Percentiles rank a stretch among this genome's conserved stretches.
Evolutionary conservation across 768 basidiomycete genomes (phyloP).

Genomic region (Amanita molliuscula): DNA sequence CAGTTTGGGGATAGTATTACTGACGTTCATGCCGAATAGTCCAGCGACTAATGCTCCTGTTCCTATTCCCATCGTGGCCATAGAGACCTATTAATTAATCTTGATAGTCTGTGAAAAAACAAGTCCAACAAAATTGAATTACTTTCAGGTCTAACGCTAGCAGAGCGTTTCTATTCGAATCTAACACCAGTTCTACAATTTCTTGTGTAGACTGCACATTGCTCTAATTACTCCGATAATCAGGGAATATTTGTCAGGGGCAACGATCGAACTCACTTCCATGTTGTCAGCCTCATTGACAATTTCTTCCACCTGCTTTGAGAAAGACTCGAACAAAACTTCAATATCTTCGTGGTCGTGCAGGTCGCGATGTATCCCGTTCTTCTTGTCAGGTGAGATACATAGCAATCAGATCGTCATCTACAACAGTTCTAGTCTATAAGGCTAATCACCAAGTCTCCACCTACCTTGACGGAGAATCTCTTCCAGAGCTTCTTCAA

Average conservation of each 20-base stretch:
- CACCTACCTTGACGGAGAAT: slow-evolving; percentile 73
- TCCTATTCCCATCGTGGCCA: slow-evolving; percentile 88
- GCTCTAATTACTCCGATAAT: slow-evolving; percentile 32
- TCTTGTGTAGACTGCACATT: slow-evolving; percentile 98
- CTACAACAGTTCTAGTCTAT: slow-evolving; percentile 26
- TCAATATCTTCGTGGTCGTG: slow-evolving; percentile 92
- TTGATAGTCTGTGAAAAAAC: slow-evolving; percentile 2
- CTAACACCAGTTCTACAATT: slow-evolving; percentile 92
- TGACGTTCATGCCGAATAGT: slow-evolving; percentile 93
- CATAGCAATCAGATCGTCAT: slow-evolving; percentile 93
- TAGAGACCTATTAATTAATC: slow-evolving; percentile 56
- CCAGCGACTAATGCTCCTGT: slow-evolving; percentile 85
- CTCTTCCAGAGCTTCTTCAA: slow-evolving; percentile 86
- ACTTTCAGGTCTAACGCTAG: slow-evolving; percentile 88
- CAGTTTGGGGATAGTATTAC: slow-evolving; percentile 17
- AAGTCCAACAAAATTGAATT: slow-evolving; percentile 7
- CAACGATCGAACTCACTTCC: slow-evolving; percentile 37
- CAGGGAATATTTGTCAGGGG: not conserved
- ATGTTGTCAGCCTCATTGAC: slow-evolving; percentile 88
- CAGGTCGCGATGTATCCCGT: slow-evolving; percentile 42
- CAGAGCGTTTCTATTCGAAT: slow-evolving; percentile 89
- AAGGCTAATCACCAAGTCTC: not conserved
- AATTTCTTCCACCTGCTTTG: slow-evolving; percentile 95
- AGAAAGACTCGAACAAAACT: slow-evolving; percentile 86
- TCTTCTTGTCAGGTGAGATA: slow-evolving; percentile 84